phyloP scores from a whole-genome alignment of 73 alveolate species.

The Durusdinium trenchii region DNA sequence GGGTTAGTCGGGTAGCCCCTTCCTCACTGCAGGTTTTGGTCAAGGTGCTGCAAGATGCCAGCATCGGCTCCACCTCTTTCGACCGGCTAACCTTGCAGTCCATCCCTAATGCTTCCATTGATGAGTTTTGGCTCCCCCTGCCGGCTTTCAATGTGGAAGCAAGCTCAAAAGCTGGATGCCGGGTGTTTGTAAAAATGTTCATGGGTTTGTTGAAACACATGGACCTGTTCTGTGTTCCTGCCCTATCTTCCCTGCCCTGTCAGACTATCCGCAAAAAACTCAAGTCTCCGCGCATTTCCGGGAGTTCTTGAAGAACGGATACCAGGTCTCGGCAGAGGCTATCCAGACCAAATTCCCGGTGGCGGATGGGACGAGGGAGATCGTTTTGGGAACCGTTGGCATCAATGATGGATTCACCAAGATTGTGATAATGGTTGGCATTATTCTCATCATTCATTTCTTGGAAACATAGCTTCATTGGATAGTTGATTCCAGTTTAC shows the following conservation, averaged over 20 bases:
- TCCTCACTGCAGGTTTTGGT: no score
- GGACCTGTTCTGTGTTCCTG: no score
- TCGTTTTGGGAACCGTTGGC: neutral
- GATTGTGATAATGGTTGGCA: neutral
- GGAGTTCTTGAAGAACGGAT: slow-evolving; percentile 32
- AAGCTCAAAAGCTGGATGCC: neutral
- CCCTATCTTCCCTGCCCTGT: slow-evolving; percentile 3
- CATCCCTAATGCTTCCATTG: neutral
- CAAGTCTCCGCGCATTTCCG: neutral
- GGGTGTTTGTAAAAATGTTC: neutral
- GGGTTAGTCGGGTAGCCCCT: no score
- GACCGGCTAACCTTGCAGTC: neutral
- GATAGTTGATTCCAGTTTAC: neutral
- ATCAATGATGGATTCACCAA: neutral
- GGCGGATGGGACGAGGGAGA: neutral
- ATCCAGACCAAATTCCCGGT: neutral
- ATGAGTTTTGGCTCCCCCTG: slow-evolving; percentile 19
- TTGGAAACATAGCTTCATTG: neutral
- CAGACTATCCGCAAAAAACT: slow-evolving; percentile 29
- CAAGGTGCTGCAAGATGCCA: no score
- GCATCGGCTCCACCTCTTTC: no score
- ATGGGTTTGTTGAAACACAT: neutral
- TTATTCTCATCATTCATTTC: neutral
- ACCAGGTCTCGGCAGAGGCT: neutral
- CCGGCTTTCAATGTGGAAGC: neutral